Evolutionary conservation across 768 basidiomycete genomes (phyloP).

Genomic region (Lentinus tigrinus): DNA sequence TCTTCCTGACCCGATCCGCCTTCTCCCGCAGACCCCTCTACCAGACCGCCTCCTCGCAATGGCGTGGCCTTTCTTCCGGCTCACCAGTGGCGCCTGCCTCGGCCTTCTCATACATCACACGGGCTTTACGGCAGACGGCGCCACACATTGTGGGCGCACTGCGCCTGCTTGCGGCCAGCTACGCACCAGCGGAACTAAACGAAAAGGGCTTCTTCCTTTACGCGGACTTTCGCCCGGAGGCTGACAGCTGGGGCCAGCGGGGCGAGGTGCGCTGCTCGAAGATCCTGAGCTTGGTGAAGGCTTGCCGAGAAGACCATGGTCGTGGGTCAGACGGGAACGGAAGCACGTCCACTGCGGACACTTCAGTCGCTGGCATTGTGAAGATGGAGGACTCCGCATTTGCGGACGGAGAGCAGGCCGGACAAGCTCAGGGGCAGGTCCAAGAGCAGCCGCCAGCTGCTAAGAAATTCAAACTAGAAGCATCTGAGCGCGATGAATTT

Average conservation of each 20-base stretch:
- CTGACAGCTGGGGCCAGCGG: slow-evolving; percentile 81
- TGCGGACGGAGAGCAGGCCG: slow-evolving; percentile 17
- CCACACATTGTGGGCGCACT: slow-evolving; percentile 78
- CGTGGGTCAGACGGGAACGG: neutral
- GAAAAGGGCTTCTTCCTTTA: slow-evolving; percentile 75
- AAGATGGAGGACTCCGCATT: slow-evolving; percentile 8
- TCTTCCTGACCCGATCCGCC: slow-evolving; percentile 4
- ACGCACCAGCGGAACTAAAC: slow-evolving; percentile 56
- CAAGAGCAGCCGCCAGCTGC: slow-evolving; percentile 25
- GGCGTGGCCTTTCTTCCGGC: slow-evolving; percentile 80
- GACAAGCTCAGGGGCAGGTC: slow-evolving; percentile 14
- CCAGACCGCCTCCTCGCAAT: slow-evolving; percentile 60
- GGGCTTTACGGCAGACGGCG: slow-evolving; percentile 76
- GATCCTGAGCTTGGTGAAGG: slow-evolving; percentile 58
- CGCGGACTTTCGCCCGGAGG: slow-evolving; percentile 80
- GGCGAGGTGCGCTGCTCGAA: slow-evolving; percentile 69
- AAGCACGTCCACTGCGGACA: slow-evolving; percentile 1
- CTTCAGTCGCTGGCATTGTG: slow-evolving; percentile 11
- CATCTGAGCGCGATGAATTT: slow-evolving; percentile 44
- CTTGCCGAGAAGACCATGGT: neutral
- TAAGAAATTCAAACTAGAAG: slow-evolving; percentile 37
- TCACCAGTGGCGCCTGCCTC: slow-evolving; percentile 65
- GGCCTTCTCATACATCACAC: slow-evolving; percentile 85
- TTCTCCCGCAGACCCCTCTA: slow-evolving; percentile 65
- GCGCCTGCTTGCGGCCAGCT: slow-evolving; percentile 64